Conservation (phyloP, 306 rosid genomes). For the Inga oerstediana region DNA sequence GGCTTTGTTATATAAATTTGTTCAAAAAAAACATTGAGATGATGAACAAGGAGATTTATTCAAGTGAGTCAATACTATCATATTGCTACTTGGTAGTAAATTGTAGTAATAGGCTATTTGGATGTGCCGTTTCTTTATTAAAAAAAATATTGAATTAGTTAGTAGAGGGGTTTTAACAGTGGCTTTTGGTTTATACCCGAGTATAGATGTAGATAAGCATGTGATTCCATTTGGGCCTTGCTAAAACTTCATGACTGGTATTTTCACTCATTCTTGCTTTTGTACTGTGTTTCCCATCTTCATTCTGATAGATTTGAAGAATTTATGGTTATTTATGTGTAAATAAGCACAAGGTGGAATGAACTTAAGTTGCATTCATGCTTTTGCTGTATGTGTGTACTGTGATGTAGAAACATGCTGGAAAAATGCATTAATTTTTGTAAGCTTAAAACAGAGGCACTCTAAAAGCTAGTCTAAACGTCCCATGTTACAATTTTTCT, state of each 20-base stretch:
- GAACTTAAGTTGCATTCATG: background rate
- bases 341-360: slow-evolving; percentile 14
- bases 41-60: background rate
- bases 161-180: background rate
- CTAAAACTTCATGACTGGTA: background rate
- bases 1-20: background rate
- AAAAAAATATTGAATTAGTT: slow-evolving; percentile 1
- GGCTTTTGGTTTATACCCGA: background rate
- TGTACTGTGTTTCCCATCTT: slow-evolving; percentile 1
- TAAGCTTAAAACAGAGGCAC: background rate
- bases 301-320: background rate
- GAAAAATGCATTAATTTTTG: background rate
- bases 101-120: slow-evolving; percentile 8
- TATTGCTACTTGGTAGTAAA: background rate
- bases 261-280: background rate
- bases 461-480: background rate
- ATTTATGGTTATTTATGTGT: background rate
- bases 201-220: background rate
- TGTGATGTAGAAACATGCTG: background rate
- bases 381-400: slow-evolving; percentile 5
- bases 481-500: background rate
- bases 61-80: background rate
- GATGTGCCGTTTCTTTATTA: background rate
- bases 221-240: slow-evolving; percentile 8
- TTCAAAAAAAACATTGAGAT: background rate